Conservation (phyloP, 257 asterid genomes). For the Forsythia viridissima region DNA sequence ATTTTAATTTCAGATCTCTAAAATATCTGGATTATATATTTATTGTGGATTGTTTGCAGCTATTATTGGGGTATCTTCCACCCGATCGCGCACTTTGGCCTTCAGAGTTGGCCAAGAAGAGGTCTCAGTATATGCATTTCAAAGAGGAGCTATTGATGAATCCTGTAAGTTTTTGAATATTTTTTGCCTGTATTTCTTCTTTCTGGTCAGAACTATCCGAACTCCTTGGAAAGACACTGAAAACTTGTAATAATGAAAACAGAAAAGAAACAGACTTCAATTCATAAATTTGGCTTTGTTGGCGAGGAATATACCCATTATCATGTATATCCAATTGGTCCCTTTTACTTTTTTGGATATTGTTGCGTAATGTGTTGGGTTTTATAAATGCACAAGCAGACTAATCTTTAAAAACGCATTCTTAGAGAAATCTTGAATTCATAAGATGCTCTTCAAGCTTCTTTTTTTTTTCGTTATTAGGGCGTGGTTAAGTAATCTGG, state of each 20-base stretch:
- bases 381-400: background rate
- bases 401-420: background rate
- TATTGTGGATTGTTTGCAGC: slow-evolving; percentile 47
- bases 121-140: slow-evolving; percentile 78
- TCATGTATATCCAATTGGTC: slow-evolving; percentile 16
- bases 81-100: slow-evolving; percentile 80
- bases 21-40: slow-evolving; percentile 7
- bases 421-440: slow-evolving; percentile 12
- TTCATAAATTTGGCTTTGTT: slow-evolving; percentile 6
- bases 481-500: background rate
- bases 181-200: slow-evolving; percentile 8
- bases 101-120: slow-evolving; percentile 77
- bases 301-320: slow-evolving; percentile 1
- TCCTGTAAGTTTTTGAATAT: slow-evolving; percentile 69
- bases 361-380: slow-evolving; percentile 14
- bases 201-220: background rate
- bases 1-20: background rate
- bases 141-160: slow-evolving; percentile 92
- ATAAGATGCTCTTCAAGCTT: slow-evolving; percentile 4
- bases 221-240: slow-evolving; percentile 9
- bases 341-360: slow-evolving; percentile 12
- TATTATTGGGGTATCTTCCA: slow-evolving; percentile 84
- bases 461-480: background rate
- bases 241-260: background rate
- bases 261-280: background rate